Evolutionary conservation across 192 early-diverging fungal genomes (phyloP), one percentile per base, ranked within the genome.

Genomic region (Dissophora ornata): DNA sequence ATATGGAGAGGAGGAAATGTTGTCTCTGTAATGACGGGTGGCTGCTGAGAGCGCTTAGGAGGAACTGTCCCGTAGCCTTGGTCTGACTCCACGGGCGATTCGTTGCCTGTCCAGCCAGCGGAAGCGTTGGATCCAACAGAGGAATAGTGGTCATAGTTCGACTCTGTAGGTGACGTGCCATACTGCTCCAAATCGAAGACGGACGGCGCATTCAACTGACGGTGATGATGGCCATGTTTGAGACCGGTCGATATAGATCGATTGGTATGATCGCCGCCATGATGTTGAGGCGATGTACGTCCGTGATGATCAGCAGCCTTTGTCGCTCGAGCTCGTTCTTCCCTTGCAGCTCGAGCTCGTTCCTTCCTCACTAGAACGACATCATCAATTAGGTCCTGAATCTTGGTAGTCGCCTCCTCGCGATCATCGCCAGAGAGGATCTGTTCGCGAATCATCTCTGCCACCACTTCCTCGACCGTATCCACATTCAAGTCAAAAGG

Each of bases 381-480:
- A 32, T 47, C 24, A 40, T 69, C 67, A 7, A 80, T 60, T 53
- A 80, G 26, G 4, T 73, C 79, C 50, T 80, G 69, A n/a, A 80
- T 80, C 28, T 52, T 73, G 41, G 53, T 30, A 25, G 65, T 67
- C 2, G 79, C 79, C 38, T 73, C 63, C 12, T 62, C 60, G 6
- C 54, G 65, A 25, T 73, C 79, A 41, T 80, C 79, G 12, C 40
- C 69, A 13, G 60, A 68, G 24, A 80, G 21, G 21, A 80, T 80
- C 56, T 71, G 70, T 59, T 80, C 79, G 25, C 79, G 62, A 54
- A 88, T 82, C 87, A 88, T 88, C 64, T 88, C 87, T 15, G 82
- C 62, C 3, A 94, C 91, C 3, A 94, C 93, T 55, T 90, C 87
- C 12, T 88, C 86, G 7, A 90, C 86, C 1, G 91, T 94, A 53